A percentile compares a stretch with the other conserved stretches of the same genome.
phyloP scores from a whole-genome alignment of 2,329 filamentous ascomycete genomes.

The Magnaporthiopsis poae region DNA sequence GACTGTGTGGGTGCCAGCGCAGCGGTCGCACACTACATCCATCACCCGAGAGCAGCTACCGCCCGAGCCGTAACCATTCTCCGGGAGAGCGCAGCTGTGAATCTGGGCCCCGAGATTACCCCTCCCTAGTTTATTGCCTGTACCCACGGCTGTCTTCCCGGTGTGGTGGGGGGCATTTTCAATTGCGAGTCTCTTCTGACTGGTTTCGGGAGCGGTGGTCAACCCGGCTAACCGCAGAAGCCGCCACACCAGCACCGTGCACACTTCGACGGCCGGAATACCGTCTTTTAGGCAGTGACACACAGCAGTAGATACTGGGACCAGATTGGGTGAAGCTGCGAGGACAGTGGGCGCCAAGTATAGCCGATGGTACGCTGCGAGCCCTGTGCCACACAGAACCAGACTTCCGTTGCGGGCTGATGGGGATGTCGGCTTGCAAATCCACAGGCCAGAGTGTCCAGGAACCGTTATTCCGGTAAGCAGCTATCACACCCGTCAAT shows the following conservation, averaged over 20 bases:
- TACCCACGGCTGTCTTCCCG: neutral
- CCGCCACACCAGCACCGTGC: neutral
- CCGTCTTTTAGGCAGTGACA: neutral
- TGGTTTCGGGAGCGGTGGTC: neutral
- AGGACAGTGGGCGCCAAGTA: too few relatives aligned
- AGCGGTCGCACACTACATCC: neutral
- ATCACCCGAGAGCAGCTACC: neutral
- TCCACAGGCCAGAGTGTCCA: neutral
- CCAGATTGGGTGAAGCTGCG: too few relatives aligned
- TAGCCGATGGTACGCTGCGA: too few relatives aligned
- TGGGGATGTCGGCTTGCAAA: neutral
- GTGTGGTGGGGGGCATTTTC: neutral
- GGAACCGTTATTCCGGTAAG: neutral
- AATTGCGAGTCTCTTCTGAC: neutral
- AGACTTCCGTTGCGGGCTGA: neutral
- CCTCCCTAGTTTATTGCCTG: neutral
- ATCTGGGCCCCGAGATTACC: neutral
- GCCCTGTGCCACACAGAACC: too few relatives aligned
- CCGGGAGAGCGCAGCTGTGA: too few relatives aligned
- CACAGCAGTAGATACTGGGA: too few relatives aligned
- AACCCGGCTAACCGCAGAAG: neutral
- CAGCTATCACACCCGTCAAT: too few relatives aligned
- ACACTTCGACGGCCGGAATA: neutral
- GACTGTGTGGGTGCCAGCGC: neutral
- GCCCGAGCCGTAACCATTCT: neutral